Base-by-base conservation (phyloP, 352 stramenopile genomes). In the Phytophthora rubi region DNA sequence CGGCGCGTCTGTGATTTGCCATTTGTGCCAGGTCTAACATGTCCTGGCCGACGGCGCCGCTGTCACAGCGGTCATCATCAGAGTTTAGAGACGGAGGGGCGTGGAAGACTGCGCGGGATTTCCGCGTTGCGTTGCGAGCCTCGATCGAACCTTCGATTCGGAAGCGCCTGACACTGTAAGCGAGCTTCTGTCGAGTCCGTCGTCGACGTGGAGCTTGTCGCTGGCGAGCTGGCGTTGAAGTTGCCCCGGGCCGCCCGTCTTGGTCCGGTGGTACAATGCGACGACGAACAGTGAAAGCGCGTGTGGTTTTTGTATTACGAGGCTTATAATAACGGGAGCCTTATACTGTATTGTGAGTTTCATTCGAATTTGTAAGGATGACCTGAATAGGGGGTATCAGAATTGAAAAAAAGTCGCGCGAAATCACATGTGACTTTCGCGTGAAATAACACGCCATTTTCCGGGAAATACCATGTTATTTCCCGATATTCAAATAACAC, bases 151-250 rank as follows among this genome's bases (percentile, higher is more conserved):
- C 6, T 39, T 26, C 23, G 23, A 26, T 26, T 26, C 23, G 23
- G 33, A 51, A 42, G 33, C n/a, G 28, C 44, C n/a, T 30, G 49
- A 57, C 39, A 39, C 23, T 26, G 23, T 26, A 26, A 54, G 65
- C 65, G 59, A 73, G 35, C 65, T 73, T 73, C 47, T 69, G 66
- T 73, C 60, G 59, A 73, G 66, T 73, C 66, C 53, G 66, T 52
- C 60, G 59, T 28, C 26, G 30, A 23, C 18, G 12, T 35, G 18
- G 13, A 48, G 53, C 21, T 39, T 13, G 28, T 61, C 49, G 37
- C 4, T 49, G 5, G 48, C 2, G 5, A 39, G 37, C 4, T 49
- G 5, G 48, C 1, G 12, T 73, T 70, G 53, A 73, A 70, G 66
- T 53, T 73, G 47, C 39, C 33, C 23, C 16, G 18, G 33, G 15